Evolutionary conservation across 768 basidiomycete genomes (phyloP), one percentile per base, ranked within the genome.

Genomic region (Pleurotus platypus): DNA sequence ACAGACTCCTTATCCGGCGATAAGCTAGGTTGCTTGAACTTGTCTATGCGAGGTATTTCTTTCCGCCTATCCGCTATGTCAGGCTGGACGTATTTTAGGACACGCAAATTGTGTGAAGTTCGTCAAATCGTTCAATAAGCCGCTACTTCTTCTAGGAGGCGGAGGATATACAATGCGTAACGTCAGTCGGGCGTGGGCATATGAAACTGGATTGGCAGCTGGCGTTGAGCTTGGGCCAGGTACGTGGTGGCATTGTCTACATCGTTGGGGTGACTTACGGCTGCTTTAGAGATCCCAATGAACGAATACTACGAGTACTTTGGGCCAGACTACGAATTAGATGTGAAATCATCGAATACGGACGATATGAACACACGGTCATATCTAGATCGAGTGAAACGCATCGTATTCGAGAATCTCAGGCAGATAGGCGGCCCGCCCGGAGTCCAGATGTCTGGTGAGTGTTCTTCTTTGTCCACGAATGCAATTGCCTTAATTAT

Each of bases 261-360:
- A 5, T 22, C 18, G 37, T 37, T 49, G 30, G 56, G 37, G 51
- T 45, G 6, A n/a, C 37, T 38, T 39, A 18, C 20, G 49, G 26
- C 7, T 57, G 57, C 50, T 53, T 30, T 2, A 95, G 96, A 92
- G 67, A 96, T 99, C 55, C 97, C 97, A 2, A 89, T 95, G 61
- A 99, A 98, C 66, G 97, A 99, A 73, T 99, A 98, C 73, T 98
- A 95, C 67, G 96, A 98, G 67, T 98, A 98, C 71, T 98, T 98
- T 70, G 97, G 97, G 0, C 97, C 97, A 2, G 93, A 96, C 65
- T 98, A 98, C 66, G 85, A 94, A 68, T 81, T 99, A 30, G 93
- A 99, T 67, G 97, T 99, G 26, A 92, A 89, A 64, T 76, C 93
- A 11, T 94, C 92, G 11, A 99, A 98, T 68, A 90, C 93, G 59